Evolutionary conservation across 352 stramenopile species (phyloP), one percentile per base, ranked within the genome.

Genomic region (Pythium periplocum): DNA sequence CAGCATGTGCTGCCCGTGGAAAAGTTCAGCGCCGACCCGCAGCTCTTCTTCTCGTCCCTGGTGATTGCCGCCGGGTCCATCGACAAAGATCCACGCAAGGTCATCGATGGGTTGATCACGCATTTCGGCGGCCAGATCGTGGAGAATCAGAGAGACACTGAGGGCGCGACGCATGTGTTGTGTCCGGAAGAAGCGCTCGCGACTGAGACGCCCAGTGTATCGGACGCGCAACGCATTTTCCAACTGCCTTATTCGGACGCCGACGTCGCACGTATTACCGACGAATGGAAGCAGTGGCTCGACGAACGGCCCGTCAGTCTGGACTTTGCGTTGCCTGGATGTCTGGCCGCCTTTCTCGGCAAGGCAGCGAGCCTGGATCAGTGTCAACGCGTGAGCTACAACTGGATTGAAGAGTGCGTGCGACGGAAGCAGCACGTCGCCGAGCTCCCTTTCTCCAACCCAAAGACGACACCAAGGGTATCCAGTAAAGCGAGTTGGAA

Each of bases 321-420:
- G 4, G 66, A 78, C 46, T 87, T 77, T 55, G 59, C 67, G 6
- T 43, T 92, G 37, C 70, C 82, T 12, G 83, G 68, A 43, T 87
- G 75, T 48, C 40, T 89, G 7, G 63, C 85, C 12, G 75, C 75
- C 8, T 84, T 71, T 34, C 55, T 92, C 12, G 73, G 78, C 17
- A 68, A 82, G 35, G 51, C 41, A 4, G 71, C 80, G 2, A 68
- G 75, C 1, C 50, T 93, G n/a, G 46, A 63, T 2, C 68, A 65
- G 58, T 81, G 86, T 40, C 59, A 86, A 37, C 69, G 83, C 49
- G 69, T 95, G 36, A 90, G 71, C 44, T 88, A 87, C 61, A 73
- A 57, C 33, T 95, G 84, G 84, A 83, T 95, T 55, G 80, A 95
- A 61, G 81, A 93, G 51, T 93, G 78, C 46, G 66, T 91, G 17